Base-by-base conservation (phyloP, 2,329 filamentous ascomycete genomes). In the Phialemoniopsis sp. region DNA sequence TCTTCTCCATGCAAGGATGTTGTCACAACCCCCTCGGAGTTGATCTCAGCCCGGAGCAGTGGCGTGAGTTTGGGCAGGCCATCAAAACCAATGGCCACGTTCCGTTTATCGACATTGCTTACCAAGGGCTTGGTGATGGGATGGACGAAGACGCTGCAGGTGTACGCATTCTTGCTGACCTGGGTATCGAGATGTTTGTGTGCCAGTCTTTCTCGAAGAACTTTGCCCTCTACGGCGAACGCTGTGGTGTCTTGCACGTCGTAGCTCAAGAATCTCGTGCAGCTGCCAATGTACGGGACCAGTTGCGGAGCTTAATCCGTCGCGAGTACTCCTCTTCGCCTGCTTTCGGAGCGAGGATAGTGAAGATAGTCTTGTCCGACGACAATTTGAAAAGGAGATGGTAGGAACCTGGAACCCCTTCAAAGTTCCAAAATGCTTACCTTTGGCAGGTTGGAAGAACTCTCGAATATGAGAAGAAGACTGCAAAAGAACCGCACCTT, bases 121-220 rank as follows among this genome's bases (percentile, higher is more conserved):
- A 65, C 35, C 61, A 64, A 35, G 60, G 62, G 0, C 51, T 64
- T 2, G 61, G 59, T 1, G 44, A 45, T 14, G 52, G 57, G 0
- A 29, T 64, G 4, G 56, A 59, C 1, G 54, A 61, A 13, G 61
- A 64, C 33, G 54, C 55, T 4, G 58, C 49, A 18, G 48, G 49
- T 2, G 46, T 63, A 3, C 49, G 52, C 1, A 35, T 52, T 39
- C 58, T 55, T 31, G 46, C 42, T 32, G 42, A 41, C n/a, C 36
- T 36, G 12, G 53, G 53, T 4, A n/a, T n/a, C n/a, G n/a, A n/a
- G n/a, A n/a, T n/a, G n/a, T n/a, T n/a, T n/a, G n/a, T n/a, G n/a
- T 42, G 57, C 16, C 62, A 64, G 46, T 62, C 59, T 0, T 63
- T 64, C 37, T 56, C 59, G n/a, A 65, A 65, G 49, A 64, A 62